Evolutionary conservation across 2,329 filamentous ascomycete species (phyloP).

Genomic region (Fusarium domesticum): DNA sequence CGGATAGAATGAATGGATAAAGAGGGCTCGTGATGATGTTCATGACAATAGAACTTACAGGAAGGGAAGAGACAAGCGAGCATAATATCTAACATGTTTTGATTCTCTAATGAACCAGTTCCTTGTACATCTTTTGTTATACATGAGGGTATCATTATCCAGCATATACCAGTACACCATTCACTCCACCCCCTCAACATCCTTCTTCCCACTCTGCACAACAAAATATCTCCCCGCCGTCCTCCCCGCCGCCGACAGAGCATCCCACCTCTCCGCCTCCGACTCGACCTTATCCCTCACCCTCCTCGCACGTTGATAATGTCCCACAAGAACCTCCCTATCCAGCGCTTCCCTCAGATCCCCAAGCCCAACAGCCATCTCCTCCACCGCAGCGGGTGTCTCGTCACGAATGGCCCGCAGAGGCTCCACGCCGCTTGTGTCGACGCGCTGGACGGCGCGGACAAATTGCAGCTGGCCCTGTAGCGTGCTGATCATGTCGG

Average conservation of each 20-base stretch:
- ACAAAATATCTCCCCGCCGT: constrained; percentile 74
- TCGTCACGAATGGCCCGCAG: constrained; percentile 80
- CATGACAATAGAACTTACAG: constrained; percentile 11
- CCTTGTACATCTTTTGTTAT: not conserved
- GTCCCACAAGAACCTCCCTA: constrained; percentile 60
- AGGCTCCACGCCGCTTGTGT: constrained; percentile 70
- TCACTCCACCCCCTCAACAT: constrained; percentile 23
- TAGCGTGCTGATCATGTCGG: constrained; percentile 69
- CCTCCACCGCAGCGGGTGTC: constrained; percentile 58
- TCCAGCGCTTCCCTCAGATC: constrained; percentile 55
- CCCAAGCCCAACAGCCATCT: constrained; percentile 57
- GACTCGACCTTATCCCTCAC: constrained; percentile 37
- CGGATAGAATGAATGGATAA: not conserved
- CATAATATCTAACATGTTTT: not conserved
- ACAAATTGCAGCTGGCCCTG: constrained; percentile 87
- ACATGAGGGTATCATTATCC: constrained; percentile 16
- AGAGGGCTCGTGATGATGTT: constrained; percentile 12
- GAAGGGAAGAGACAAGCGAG: not conserved
- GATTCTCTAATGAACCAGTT: not conserved
- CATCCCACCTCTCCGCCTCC: constrained; percentile 65
- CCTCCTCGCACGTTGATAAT: constrained; percentile 45
- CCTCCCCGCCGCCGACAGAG: constrained; percentile 61
- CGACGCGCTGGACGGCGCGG: constrained; percentile 74
- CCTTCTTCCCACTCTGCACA: constrained; percentile 59
- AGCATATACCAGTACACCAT: not conserved